phyloP scores from a whole-genome alignment of 495 filamentous ascomycete genomes.

The Cercophora scortea region DNA sequence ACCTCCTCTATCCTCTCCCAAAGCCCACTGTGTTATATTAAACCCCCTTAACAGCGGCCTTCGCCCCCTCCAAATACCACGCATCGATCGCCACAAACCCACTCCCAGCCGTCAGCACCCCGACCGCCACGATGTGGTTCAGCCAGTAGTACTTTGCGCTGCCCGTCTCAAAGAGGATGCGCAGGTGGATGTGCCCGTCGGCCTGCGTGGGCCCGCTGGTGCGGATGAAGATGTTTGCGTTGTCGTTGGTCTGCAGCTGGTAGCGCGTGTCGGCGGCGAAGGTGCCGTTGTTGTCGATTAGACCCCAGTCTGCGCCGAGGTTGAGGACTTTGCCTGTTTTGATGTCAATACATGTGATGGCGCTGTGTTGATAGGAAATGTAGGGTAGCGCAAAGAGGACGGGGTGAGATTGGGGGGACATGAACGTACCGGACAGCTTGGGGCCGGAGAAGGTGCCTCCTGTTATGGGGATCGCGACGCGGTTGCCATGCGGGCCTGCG shows the following conservation, averaged over 20 bases:
- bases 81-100: background rate
- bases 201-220: constrained; percentile 19
- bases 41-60: too few species aligned
- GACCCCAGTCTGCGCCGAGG: constrained; percentile 24
- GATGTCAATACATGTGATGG: background rate
- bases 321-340: constrained; percentile 18
- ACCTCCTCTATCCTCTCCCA: too few species aligned
- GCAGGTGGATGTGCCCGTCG: constrained; percentile 17
- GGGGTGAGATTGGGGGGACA: too few species aligned
- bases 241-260: constrained; percentile 21
- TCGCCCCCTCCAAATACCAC: background rate
- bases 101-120: background rate
- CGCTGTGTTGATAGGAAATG: background rate
- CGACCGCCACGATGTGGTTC: constrained; percentile 7
- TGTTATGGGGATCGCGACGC: constrained; percentile 18
- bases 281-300: constrained; percentile 12
- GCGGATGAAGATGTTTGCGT: constrained; percentile 22
- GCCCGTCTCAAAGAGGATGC: constrained; percentile 19
- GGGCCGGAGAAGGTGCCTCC: constrained; percentile 18
- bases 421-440: constrained; percentile 5
- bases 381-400: too few species aligned
- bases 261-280: constrained; percentile 23
- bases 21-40: too few species aligned
- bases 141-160: constrained; percentile 19
- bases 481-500: constrained; percentile 7